Conservation (phyloP, 805 yeast species). For the Metschnikowia santaceciliae region DNA sequence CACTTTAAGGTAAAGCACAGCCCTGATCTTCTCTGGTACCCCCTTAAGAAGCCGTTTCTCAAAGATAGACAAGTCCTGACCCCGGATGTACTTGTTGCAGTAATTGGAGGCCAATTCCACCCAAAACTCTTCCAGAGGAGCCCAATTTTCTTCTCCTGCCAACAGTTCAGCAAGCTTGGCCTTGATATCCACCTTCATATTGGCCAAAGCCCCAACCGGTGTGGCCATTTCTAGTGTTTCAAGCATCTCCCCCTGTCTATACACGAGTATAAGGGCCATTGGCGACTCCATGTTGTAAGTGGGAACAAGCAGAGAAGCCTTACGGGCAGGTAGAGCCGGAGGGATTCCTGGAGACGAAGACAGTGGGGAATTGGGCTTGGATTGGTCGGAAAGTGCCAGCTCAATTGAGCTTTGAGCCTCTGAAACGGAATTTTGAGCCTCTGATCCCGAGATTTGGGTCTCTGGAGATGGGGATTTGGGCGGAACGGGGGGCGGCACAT, state of each 20-base stretch:
- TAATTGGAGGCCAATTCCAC: slow-evolving; percentile 15
- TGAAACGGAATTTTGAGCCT: too few species aligned
- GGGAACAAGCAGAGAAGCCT: slow-evolving; percentile 1
- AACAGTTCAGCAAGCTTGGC: neutral
- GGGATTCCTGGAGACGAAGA: neutral
- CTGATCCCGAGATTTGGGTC: neutral
- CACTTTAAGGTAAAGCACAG: slow-evolving; percentile 30
- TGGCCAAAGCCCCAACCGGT: slow-evolving; percentile 12
- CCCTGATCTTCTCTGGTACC: slow-evolving; percentile 28
- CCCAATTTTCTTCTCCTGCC: neutral
- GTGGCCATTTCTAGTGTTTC: slow-evolving; percentile 10
- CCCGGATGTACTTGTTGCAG: slow-evolving; percentile 12
- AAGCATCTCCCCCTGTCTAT: slow-evolving; percentile 12
- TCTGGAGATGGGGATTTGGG: neutral
- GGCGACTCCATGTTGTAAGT: slow-evolving; percentile 9
- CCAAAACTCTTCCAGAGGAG: slow-evolving; percentile 19
- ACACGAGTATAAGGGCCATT: slow-evolving; percentile 9
- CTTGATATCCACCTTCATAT: slow-evolving; percentile 6
- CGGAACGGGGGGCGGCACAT: neutral
- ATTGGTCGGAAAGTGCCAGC: neutral
- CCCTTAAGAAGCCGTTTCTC: slow-evolving; percentile 24
- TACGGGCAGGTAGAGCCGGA: slow-evolving; percentile 11
- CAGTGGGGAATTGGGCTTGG: neutral
- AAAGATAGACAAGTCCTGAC: slow-evolving; percentile 7
- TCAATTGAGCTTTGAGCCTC: neutral